phyloP scores from a whole-genome alignment of 176 grass and related monocot species.

The Triticum dicoccoides region DNA sequence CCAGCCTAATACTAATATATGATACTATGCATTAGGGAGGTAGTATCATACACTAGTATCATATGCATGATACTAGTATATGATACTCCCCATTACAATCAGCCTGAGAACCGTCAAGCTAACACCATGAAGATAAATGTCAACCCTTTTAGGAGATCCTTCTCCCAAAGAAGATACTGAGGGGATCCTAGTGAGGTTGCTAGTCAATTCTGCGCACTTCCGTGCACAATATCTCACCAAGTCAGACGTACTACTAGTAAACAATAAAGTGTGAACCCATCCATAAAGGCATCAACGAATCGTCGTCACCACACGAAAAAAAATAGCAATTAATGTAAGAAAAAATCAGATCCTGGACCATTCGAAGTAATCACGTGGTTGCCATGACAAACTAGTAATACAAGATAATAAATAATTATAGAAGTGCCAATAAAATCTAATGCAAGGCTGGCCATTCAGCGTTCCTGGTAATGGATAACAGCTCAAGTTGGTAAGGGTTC shows the following conservation, averaged over 20 bases:
- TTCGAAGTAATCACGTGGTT: slow-evolving; percentile 26
- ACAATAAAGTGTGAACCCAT: slow-evolving; percentile 11
- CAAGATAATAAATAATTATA: not conserved
- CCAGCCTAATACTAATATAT: no score
- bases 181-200: slow-evolving; percentile 9
- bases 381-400: slow-evolving; percentile 25
- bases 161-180: not conserved
- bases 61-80: no score
- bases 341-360: slow-evolving; percentile 22
- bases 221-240: not conserved
- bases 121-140: slow-evolving; percentile 25
- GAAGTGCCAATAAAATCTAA: not conserved
- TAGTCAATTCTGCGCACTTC: slow-evolving; percentile 19
- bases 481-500: slow-evolving; percentile 24
- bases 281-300: slow-evolving; percentile 11
- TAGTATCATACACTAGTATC: no score
- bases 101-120: not conserved
- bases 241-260: not conserved
- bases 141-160: slow-evolving; percentile 27
- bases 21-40: no score
- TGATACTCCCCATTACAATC: no score
- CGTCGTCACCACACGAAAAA: not conserved
- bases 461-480: slow-evolving; percentile 19
- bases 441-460: not conserved
- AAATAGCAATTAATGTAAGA: not conserved